Conservation (phyloP, 148 eudicot species). For the Amaranthus palmeri region DNA sequence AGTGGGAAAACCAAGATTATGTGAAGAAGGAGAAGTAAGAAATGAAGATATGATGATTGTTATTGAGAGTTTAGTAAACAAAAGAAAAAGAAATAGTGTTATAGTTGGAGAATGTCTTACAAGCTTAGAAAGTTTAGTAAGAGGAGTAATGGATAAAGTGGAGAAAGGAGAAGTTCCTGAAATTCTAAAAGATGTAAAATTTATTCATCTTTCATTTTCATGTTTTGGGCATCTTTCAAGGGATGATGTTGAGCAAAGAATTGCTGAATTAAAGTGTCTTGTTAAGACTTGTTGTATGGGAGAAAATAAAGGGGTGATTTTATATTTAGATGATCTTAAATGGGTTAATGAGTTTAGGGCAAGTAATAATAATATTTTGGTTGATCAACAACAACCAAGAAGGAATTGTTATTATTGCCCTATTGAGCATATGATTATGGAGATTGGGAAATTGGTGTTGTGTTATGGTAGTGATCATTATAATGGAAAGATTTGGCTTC, state of each 20-base stretch:
- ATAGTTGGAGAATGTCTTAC: constrained; percentile 63
- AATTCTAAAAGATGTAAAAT: constrained; percentile 44
- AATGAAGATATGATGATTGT: constrained; percentile 51
- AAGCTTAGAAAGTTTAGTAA: constrained; percentile 45
- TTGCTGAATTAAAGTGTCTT: constrained; percentile 42
- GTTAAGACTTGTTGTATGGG: constrained; percentile 43
- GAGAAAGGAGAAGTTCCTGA: constrained; percentile 60
- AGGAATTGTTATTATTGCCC: constrained; percentile 47
- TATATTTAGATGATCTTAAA: constrained; percentile 78
- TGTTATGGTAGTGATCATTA: constrained; percentile 26
- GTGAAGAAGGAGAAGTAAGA: constrained; percentile 21
- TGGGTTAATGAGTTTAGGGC: constrained; percentile 60
- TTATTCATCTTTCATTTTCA: constrained; percentile 45
- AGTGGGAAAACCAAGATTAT: constrained; percentile 19
- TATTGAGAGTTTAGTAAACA: constrained; percentile 43
- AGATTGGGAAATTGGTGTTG: constrained; percentile 51
- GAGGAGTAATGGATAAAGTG: constrained; percentile 45
- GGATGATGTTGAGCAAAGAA: constrained; percentile 55
- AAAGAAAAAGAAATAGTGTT: constrained; percentile 41
- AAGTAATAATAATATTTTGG: constrained; percentile 18
- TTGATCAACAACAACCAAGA: constrained; percentile 26
- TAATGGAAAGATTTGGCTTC: constrained; percentile 49
- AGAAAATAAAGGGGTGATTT: constrained; percentile 47
- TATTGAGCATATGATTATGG: constrained; percentile 66
- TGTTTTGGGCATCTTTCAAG: constrained; percentile 39